Percentiles rank a stretch among this genome's conserved stretches.
Conservation (phyloP, 306 rosid species). For the Cicer pinnatifidum region DNA sequence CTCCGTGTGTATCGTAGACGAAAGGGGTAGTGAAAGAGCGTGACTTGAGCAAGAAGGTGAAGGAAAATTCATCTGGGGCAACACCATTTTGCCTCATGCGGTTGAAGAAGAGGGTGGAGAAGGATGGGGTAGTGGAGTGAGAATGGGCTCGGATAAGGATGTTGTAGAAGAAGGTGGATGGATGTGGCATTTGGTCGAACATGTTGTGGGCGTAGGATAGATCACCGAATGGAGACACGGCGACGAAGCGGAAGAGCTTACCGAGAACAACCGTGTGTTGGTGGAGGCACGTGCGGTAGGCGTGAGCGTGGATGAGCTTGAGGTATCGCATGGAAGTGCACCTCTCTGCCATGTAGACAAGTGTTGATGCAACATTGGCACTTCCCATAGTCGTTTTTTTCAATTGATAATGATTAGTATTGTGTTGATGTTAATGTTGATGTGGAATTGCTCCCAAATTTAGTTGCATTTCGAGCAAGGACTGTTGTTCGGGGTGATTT, state of each 20-base stretch:
- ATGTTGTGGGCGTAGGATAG: slow-evolving; percentile 58
- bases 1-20: slow-evolving; percentile 46
- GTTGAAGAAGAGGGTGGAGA: slow-evolving; percentile 53
- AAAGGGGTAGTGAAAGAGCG: slow-evolving; percentile 37
- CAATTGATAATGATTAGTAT: too few species aligned
- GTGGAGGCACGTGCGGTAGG: slow-evolving; percentile 51
- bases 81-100: slow-evolving; percentile 54
- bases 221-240: slow-evolving; percentile 62
- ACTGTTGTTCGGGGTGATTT: too few species aligned
- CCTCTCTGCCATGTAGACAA: slow-evolving; percentile 52
- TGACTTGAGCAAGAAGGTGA: slow-evolving; percentile 63
- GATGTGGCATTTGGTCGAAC: slow-evolving; percentile 58
- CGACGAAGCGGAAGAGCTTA: slow-evolving; percentile 68
- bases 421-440: too few species aligned
- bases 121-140: slow-evolving; percentile 44
- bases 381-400: slow-evolving; percentile 40
- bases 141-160: slow-evolving; percentile 64
- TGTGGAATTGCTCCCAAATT: too few species aligned
- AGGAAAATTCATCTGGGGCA: slow-evolving; percentile 59
- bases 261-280: slow-evolving; percentile 57
- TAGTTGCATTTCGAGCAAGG: too few species aligned
- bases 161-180: slow-evolving; percentile 65
- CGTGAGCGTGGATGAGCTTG: slow-evolving; percentile 58
- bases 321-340: slow-evolving; percentile 61
- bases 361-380: slow-evolving; percentile 44